These are phyloP conservation scores for Xerocomellus amylosporus DNA, from an alignment of 768 basidiomycete species.

Conservation along the genomic window DNA sequence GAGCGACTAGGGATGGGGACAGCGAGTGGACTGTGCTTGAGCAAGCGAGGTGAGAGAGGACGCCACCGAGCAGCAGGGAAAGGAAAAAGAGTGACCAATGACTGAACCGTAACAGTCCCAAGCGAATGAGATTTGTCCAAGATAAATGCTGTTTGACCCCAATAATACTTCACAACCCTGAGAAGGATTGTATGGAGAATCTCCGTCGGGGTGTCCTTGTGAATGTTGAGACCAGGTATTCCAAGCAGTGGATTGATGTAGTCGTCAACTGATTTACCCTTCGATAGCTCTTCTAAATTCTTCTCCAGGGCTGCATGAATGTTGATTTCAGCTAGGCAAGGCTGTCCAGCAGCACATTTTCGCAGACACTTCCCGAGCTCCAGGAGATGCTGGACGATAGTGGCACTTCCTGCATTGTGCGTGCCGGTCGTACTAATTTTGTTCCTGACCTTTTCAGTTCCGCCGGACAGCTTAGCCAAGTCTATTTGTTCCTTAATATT, in stretches of 20 bases:
- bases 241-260: constrained; percentile 14
- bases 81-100: no score
- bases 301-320: not conserved
- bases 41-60: no score
- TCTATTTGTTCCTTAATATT: not conserved
- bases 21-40: no score
- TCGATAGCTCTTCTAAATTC: not conserved
- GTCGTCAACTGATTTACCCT: constrained; percentile 17
- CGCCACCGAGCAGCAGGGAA: no score
- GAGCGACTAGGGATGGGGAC: no score
- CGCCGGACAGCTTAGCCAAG: not conserved
- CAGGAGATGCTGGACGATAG: not conserved
- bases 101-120: no score
- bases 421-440: not conserved
- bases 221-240: constrained; percentile 8
- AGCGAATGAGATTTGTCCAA: no score
- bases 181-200: no score
- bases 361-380: not conserved
- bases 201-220: no score
- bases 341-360: not conserved
- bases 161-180: no score
- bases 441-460: not conserved
- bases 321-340: not conserved
- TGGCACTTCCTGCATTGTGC: not conserved
- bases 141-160: no score